Base-by-base conservation (phyloP, 2,329 filamentous ascomycete genomes). In the Ophiostoma sp. region DNA sequence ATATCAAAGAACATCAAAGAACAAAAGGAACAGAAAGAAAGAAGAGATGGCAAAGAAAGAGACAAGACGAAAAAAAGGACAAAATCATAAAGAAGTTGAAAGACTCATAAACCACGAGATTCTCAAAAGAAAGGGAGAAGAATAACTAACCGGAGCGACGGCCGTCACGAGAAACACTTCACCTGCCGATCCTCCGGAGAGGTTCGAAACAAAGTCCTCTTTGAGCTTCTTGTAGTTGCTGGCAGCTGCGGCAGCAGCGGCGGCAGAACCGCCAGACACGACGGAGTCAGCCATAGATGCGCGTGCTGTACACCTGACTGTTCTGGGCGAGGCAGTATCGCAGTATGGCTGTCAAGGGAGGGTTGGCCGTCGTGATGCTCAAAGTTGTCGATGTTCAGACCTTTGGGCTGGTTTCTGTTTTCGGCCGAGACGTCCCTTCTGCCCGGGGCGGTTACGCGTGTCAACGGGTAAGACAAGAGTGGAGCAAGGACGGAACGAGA, bases 141-240 rank as follows among this genome's bases (percentile, higher is more conserved):
- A 22, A 68, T n/a, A 5, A 81, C 89, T 80, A 88, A 98, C 96
- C 79, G 95, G 91, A 80, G 94, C 93, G 76, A 97, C 91, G 68
- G 93, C 88, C 66, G 93, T 94, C 77, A 98, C 93, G 78, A 89
- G 88, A 81, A 95, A 95, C 84, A 99, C 95, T 81, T 99, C 96
- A 77, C 87, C 84, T 75, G 97, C 90, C 42, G 90, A 88, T 74
- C 96, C 94, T 55, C 96, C 96, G 7, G 92, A 91, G 39, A 97
- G 89, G 81, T 94, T 93, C 72, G 95, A 97, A 79, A 99, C 96
- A 81, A 97, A 97, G 80, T 94, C 94, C 85, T 97, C 95, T 85
- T 99, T 99, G 77, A 92, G 87, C 79, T 92, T 89, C 84, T 98
- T 99, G 86, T 98, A 97, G 82, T 87, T 91, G 74, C 82, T 82